These are phyloP conservation scores for Odonthalia washingtoniensis DNA, from an alignment of 31 red algal species.

Conservation along the genomic window DNA sequence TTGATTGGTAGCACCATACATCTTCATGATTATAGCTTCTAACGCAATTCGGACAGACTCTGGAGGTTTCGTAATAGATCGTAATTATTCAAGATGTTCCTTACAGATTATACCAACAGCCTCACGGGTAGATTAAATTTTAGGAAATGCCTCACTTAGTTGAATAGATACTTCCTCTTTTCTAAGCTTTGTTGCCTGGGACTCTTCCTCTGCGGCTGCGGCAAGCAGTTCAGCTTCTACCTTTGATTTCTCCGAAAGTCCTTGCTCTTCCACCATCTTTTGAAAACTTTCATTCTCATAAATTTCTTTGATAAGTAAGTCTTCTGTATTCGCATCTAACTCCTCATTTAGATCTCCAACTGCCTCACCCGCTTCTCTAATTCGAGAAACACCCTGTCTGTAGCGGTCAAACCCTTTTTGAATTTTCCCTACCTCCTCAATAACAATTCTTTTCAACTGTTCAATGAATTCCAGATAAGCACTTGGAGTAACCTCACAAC, in stretches of 20 bases:
- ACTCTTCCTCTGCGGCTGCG: conserved; percentile 63
- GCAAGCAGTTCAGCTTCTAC: conserved; percentile 77
- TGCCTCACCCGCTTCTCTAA: conserved; percentile 66
- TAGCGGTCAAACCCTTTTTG: conserved; percentile 67
- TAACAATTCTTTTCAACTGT: conserved; percentile 79
- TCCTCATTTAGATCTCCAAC: conserved; percentile 70
- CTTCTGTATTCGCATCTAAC: conserved; percentile 52
- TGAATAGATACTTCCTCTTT: conserved; percentile 71
- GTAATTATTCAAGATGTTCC: conserved; percentile 78
- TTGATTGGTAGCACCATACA: conserved; percentile 51
- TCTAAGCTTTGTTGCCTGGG: conserved; percentile 50
- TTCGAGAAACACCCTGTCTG: conserved; percentile 61
- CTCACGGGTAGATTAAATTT: conserved; percentile 69
- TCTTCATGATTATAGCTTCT: conserved; percentile 73
- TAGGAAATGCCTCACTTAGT: conserved; percentile 67
- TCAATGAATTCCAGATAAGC: conserved; percentile 88
- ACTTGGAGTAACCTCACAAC: conserved; percentile 65
- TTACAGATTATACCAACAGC: conserved; percentile 82
- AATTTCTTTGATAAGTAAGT: conserved; percentile 59
- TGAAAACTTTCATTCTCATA: conserved; percentile 66
- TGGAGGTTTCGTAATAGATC: conserved; percentile 85
- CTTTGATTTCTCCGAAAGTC: conserved; percentile 75
- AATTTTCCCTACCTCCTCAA: conserved; percentile 78
- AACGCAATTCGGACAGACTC: conserved; percentile 66
- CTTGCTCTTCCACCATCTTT: conserved; percentile 85